Conservation (phyloP, 352 stramenopile genomes). For the Pythium brachiatum region DNA sequence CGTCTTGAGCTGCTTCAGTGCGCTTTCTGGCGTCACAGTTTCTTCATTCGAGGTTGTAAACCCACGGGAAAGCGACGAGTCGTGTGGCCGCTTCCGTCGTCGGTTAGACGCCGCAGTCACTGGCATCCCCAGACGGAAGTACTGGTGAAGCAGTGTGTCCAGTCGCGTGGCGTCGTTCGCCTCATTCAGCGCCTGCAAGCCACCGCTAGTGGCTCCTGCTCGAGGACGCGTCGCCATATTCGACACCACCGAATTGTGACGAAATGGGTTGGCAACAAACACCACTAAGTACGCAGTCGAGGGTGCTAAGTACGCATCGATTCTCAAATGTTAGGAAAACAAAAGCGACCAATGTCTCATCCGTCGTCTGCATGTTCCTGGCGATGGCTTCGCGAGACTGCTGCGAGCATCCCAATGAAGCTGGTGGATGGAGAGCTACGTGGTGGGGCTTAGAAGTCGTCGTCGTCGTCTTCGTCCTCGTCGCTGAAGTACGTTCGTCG, state of each 20-base stretch:
- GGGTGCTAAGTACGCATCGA: conserved; percentile 3
- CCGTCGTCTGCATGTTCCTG: not conserved
- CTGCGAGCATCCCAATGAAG: not conserved
- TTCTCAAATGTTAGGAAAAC: conserved; percentile 10
- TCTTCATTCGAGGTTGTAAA: not conserved
- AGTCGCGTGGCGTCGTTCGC: conserved; percentile 15
- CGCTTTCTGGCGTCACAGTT: conserved; percentile 3
- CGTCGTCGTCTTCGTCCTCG: conserved; percentile 85
- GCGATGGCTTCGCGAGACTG: not conserved
- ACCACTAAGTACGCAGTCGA: not conserved
- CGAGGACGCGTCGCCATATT: not conserved
- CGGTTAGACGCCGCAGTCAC: not conserved
- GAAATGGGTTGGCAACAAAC: conserved; percentile 1
- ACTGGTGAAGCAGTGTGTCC: conserved; percentile 20
- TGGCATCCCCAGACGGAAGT: conserved; percentile 17
- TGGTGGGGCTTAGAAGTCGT: conserved; percentile 30
- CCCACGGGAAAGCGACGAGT: not conserved
- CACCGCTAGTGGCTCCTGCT: not conserved
- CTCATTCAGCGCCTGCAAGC: conserved; percentile 15
- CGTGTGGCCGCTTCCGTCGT: conserved; percentile 12
- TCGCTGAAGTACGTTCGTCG: conserved; percentile 87
- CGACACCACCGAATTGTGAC: not conserved
- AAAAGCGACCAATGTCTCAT: not conserved
- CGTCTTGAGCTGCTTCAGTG: conserved; percentile 14
- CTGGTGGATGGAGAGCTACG: not conserved